A percentile compares a stretch with the other conserved stretches of the same genome.
These are phyloP conservation scores for Fusarium tricinctum DNA, from an alignment of 2,329 filamentous ascomycete species.

Conservation along the genomic window DNA sequence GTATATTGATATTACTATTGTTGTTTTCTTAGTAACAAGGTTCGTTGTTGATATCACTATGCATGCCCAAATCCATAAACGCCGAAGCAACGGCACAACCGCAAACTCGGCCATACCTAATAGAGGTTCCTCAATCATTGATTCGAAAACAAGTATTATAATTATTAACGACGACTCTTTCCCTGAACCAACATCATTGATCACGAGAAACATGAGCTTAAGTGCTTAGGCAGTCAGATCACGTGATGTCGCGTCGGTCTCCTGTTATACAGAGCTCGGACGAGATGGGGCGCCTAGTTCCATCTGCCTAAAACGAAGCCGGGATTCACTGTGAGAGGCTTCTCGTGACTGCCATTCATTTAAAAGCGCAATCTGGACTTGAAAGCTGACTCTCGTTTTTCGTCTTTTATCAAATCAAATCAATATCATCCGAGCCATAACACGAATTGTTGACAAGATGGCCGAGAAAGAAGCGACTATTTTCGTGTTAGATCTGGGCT, in stretches of 20 bases:
- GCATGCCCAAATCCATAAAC: background rate
- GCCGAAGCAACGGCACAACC: background rate
- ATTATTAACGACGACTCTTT: background rate
- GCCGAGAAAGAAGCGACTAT: slow-evolving; percentile 93
- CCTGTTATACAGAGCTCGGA: slow-evolving; percentile 6
- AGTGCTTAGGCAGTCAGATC: background rate
- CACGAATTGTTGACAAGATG: slow-evolving; percentile 67
- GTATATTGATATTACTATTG: background rate
- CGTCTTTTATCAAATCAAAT: background rate
- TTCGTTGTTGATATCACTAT: background rate
- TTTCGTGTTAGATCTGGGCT: slow-evolving; percentile 90
- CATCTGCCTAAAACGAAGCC: slow-evolving; percentile 49
- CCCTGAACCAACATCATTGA: background rate
- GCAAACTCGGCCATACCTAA: background rate
- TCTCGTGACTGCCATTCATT: slow-evolving; percentile 19
- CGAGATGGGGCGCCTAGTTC: slow-evolving; percentile 10
- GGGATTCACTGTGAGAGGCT: slow-evolving; percentile 42
- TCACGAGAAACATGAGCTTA: background rate
- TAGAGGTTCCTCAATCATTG: background rate
- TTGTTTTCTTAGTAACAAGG: background rate
- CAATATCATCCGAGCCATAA: slow-evolving; percentile 4
- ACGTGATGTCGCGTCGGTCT: background rate
- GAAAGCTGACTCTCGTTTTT: background rate
- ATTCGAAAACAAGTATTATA: background rate
- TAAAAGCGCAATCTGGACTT: slow-evolving; percentile 25